These are phyloP conservation scores for Coprinopsis cinerea DNA, from an alignment of 768 basidiomycete genomes.

Conservation along the genomic window DNA sequence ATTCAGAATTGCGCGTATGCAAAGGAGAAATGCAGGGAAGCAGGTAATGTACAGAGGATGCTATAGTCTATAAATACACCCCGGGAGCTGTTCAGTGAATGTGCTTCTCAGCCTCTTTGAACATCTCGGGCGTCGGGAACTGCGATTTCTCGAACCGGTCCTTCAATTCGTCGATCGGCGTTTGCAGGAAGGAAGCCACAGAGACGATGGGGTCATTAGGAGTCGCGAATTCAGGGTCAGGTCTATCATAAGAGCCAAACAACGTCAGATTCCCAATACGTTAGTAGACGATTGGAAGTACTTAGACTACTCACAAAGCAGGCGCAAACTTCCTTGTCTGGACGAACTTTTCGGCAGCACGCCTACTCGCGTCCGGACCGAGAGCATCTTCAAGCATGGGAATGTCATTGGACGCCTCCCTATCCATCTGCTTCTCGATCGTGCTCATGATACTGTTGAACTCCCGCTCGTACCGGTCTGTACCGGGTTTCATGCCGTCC, in stretches of 20 bases:
- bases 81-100: background rate
- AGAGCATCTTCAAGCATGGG: background rate
- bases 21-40: too few species aligned
- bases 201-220: constrained; percentile 48
- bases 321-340: constrained; percentile 57
- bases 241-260: constrained; percentile 4
- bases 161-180: constrained; percentile 54
- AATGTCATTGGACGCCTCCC: constrained; percentile 40
- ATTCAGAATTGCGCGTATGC: too few species aligned
- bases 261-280: background rate
- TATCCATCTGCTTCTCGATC: constrained; percentile 46
- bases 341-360: constrained; percentile 41
- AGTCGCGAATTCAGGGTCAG: background rate
- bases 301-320: constrained; percentile 40
- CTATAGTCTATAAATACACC: too few species aligned
- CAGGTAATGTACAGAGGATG: too few species aligned
- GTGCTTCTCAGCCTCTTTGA: background rate
- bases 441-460: constrained; percentile 41
- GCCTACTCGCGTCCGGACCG: background rate
- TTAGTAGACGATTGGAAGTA: background rate
- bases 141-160: constrained; percentile 40
- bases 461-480: constrained; percentile 32
- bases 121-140: background rate
- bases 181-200: constrained; percentile 42
- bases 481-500: constrained; percentile 37